These are phyloP conservation scores for Pichia deserticola DNA, from an alignment of 805 yeast species.

Conservation along the genomic window DNA sequence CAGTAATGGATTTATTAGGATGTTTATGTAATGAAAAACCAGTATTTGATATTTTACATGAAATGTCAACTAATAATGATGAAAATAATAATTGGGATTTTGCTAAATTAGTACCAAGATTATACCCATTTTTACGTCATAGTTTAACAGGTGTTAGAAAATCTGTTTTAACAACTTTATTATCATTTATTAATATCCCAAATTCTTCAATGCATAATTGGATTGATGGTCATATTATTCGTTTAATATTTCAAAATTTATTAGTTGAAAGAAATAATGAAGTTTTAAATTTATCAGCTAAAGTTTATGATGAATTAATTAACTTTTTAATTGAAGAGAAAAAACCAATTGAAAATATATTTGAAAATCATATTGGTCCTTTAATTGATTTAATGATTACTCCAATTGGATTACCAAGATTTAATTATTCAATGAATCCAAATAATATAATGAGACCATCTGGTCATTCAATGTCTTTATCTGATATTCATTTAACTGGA, in stretches of 20 bases:
- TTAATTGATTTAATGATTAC: constrained; percentile 70
- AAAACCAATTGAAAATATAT: constrained; percentile 43
- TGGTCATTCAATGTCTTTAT: constrained; percentile 37
- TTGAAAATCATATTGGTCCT: constrained; percentile 52
- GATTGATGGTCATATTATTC: constrained; percentile 66
- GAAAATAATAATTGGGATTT: constrained; percentile 36
- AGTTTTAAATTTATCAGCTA: constrained; percentile 55
- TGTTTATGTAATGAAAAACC: constrained; percentile 75
- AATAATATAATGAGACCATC: constrained; percentile 74
- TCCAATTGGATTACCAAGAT: constrained; percentile 90
- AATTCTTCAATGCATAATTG: constrained; percentile 46
- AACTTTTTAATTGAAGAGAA: constrained; percentile 32
- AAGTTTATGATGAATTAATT: constrained; percentile 53
- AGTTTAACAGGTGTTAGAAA: constrained; percentile 86
- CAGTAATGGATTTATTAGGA: constrained; percentile 90
- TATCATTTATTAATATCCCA: constrained; percentile 61
- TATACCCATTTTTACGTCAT: constrained; percentile 89
- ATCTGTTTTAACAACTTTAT: constrained; percentile 74
- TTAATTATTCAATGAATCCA: constrained; percentile 76
- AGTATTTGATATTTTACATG: constrained; percentile 66
- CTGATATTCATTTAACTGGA: constrained; percentile 24
- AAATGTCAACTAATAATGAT: constrained; percentile 36
- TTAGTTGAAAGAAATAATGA: constrained; percentile 81
- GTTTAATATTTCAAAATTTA: constrained; percentile 80
- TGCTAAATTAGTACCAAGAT: constrained; percentile 73